Evolutionary conservation across 306 rosid species (phyloP), one percentile per base, ranked within the genome.

Genomic region (apple (Malus domestica)): DNA sequence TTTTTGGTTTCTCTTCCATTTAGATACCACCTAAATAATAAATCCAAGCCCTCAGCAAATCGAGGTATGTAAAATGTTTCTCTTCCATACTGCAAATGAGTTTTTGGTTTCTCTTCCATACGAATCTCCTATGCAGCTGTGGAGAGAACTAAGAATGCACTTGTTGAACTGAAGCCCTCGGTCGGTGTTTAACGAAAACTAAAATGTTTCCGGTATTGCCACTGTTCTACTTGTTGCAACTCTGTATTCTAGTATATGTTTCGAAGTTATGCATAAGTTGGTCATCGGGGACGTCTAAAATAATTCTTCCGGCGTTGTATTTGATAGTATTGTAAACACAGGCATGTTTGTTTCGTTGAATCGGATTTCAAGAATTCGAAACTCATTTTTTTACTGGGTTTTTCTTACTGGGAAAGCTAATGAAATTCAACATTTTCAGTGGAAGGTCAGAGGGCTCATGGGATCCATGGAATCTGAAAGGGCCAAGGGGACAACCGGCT

Each of bases 81-180:
- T 23, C 23, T 23, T 23, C 23, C 23, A 23, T 23, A 23, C 23
- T 23, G 23, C 23, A 23, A 23, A 23, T 23, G 23, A 23, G 23
- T 23, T 23, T 23, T 23, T 23, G 23, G 23, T 23, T 23, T 23
- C 23, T 23, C 23, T 23, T 23, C 23, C 87, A 81, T 96, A 65
- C 92, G 99, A 25, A 90, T 96, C 61, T 96, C 99, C 9, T 96
- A 92, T 29, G 99, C 99, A 35, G 99, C 99, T 18, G 89, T 27
- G 27, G 27, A 27, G 27, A 27, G 27, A 27, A 27, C 2, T 27
- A 27, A 27, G 27, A 27, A 27, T 0, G 2, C 27, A 27, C 27
- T 27, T 27, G 0, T 27, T 27, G 27, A 27, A 27, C 27, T 27
- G 0, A 27, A 27, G 27, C 27, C 27, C 27, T 27, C 27, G 0